Conservation (phyloP, 768 basidiomycete genomes). For the Megacollybia marginata region DNA sequence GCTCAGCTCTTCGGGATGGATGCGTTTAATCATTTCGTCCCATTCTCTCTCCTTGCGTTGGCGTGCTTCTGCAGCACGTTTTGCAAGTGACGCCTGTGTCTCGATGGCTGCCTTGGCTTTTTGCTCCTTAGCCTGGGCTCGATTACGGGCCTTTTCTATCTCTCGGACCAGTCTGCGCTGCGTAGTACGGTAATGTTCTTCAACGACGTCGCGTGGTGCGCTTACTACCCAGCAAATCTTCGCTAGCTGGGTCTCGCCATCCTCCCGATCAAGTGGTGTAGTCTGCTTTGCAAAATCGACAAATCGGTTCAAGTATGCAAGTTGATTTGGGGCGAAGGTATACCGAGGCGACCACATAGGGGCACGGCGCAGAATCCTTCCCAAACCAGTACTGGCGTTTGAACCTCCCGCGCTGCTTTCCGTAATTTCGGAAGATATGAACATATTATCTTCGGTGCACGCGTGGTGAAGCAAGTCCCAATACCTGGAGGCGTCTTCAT, state of each 20-base stretch:
- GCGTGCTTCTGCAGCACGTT: conserved; percentile 59
- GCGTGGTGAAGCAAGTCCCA: conserved; percentile 53
- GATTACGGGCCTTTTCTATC: conserved; percentile 33
- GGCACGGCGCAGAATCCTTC: conserved; percentile 47
- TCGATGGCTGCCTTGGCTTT: conserved; percentile 28
- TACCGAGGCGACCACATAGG: conserved; percentile 59
- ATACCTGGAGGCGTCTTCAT: conserved; percentile 34
- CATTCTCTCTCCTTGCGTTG: conserved; percentile 57
- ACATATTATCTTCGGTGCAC: conserved; percentile 27
- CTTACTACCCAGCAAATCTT: conserved; percentile 47
- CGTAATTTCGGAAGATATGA: conserved; percentile 11
- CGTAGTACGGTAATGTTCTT: conserved; percentile 33
- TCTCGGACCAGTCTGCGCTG: conserved; percentile 32
- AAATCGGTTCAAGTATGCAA: conserved; percentile 51
- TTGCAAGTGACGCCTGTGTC: conserved; percentile 44
- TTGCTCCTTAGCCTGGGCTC: conserved; percentile 22
- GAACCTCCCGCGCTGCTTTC: not conserved
- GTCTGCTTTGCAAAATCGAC: conserved; percentile 31
- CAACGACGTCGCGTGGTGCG: conserved; percentile 45
- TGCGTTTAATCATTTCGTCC: conserved; percentile 44
- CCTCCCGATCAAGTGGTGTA: conserved; percentile 43
- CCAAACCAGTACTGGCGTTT: conserved; percentile 17
- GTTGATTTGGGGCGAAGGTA: conserved; percentile 60
- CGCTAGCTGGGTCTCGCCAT: conserved; percentile 30
- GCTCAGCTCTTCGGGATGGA: conserved; percentile 48